phyloP scores from a whole-genome alignment of 2,329 filamentous ascomycete genomes.

The Phialophora chinensis region DNA sequence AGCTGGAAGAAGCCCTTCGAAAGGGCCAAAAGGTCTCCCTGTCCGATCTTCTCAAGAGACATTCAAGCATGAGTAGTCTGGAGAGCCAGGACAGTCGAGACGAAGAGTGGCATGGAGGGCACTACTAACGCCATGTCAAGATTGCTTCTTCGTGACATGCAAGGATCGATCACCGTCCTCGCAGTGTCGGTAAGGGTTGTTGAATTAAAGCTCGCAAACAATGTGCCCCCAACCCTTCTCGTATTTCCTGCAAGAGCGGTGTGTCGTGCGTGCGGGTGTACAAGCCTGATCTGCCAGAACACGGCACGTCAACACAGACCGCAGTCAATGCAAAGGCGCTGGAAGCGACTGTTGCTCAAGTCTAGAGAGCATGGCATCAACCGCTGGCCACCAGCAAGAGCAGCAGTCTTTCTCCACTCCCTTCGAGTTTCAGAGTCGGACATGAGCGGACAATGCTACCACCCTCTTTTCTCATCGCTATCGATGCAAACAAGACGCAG shows the following conservation, averaged over 20 bases:
- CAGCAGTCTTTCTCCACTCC: not conserved
- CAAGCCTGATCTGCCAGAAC: not conserved
- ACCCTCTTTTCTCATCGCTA: not conserved
- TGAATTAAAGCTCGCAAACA: not conserved
- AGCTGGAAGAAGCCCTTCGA: constrained; percentile 44
- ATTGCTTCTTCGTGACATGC: not conserved
- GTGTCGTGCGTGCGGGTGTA: not conserved
- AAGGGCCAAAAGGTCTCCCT: constrained; percentile 42
- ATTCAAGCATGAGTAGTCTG: constrained; percentile 28
- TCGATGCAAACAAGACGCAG: not conserved
- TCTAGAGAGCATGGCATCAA: not conserved
- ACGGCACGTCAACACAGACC: not conserved
- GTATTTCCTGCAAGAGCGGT: not conserved
- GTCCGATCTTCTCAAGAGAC: constrained; percentile 30
- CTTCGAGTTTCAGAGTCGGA: not conserved
- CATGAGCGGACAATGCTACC: not conserved
- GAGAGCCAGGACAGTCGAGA: constrained; percentile 27
- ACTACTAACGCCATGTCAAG: constrained; percentile 18
- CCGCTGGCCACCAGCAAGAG: not conserved
- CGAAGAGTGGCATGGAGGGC: constrained; percentile 34
- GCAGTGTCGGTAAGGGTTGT: not conserved
- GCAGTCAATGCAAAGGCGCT: not conserved
- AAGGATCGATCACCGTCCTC: not conserved
- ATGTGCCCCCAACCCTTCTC: not conserved
- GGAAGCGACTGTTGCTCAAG: not conserved